These are phyloP conservation scores for Mortierella sp. DNA, from an alignment of 371 early-diverging fungal species.

Conservation along the genomic window DNA sequence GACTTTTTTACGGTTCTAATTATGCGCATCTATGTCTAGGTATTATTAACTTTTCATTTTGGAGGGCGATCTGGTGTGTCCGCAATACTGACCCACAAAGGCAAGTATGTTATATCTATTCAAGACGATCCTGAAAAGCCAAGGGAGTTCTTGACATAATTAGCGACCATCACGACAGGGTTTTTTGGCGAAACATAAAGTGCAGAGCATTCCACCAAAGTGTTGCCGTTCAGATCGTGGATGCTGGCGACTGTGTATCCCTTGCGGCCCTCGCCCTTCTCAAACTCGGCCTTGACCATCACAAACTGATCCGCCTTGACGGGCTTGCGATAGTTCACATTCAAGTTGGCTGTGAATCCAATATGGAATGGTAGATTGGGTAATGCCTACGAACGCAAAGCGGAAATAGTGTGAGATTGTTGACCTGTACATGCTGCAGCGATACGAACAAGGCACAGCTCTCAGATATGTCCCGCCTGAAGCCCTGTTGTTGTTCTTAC, in stretches of 20 bases:
- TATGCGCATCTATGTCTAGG: too few relatives aligned
- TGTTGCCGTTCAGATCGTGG: constrained; percentile 61
- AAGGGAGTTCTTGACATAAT: constrained; percentile 52
- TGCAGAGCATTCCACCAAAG: constrained; percentile 73
- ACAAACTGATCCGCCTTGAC: constrained; percentile 76
- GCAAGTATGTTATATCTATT: too few relatives aligned
- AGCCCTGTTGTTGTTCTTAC: constrained; percentile 65
- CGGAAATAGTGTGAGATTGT: not conserved
- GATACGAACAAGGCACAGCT: too few relatives aligned
- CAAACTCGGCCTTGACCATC: constrained; percentile 70
- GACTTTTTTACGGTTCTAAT: too few relatives aligned
- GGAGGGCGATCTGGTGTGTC: too few relatives aligned
- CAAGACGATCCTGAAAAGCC: constrained; percentile 12
- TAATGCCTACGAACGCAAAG: constrained; percentile 54
- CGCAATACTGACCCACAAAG: too few relatives aligned
- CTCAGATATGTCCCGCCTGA: too few relatives aligned
- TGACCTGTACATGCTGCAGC: not conserved
- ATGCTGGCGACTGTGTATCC: constrained; percentile 73
- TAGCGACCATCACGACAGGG: constrained; percentile 46
- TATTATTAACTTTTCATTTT: too few relatives aligned
- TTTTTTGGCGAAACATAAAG: constrained; percentile 75
- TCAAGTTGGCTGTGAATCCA: constrained; percentile 83
- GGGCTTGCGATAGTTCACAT: constrained; percentile 78
- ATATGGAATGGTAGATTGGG: constrained; percentile 71
- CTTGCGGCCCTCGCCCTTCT: constrained; percentile 77